Conservation (phyloP, 2,329 filamentous ascomycete species). For the Calonectria crousiana region DNA sequence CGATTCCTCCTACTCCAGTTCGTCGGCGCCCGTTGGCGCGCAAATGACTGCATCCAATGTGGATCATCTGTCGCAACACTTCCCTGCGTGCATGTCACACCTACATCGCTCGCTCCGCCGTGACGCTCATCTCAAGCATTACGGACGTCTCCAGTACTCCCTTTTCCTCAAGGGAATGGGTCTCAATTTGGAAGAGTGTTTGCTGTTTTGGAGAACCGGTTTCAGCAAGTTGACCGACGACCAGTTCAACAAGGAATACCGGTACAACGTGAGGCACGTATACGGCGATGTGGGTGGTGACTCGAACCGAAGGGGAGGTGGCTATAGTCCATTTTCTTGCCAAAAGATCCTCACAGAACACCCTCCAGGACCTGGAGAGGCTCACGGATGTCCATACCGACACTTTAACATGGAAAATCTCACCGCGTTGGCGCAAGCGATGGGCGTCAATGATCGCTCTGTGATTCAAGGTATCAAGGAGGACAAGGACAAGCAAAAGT, state of each 20-base stretch:
- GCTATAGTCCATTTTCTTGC: slow-evolving; percentile 92
- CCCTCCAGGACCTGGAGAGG: slow-evolving; percentile 86
- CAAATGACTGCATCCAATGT: slow-evolving; percentile 84
- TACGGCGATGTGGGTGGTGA: slow-evolving; percentile 98
- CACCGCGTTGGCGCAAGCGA: slow-evolving; percentile 77
- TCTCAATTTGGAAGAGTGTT: slow-evolving; percentile 88
- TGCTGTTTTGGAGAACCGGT: slow-evolving; percentile 89
- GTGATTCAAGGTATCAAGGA: slow-evolving; percentile 86
- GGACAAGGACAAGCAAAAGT: slow-evolving; percentile 89
- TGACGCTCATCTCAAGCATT: slow-evolving; percentile 94
- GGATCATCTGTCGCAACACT: slow-evolving; percentile 82
- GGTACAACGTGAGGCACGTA: slow-evolving; percentile 94
- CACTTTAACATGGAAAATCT: slow-evolving; percentile 94
- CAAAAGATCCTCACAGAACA: slow-evolving; percentile 95
- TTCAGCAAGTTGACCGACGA: slow-evolving; percentile 94
- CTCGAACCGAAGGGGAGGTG: slow-evolving; percentile 84
- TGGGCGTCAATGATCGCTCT: slow-evolving; percentile 82
- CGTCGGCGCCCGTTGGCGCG: slow-evolving; percentile 74
- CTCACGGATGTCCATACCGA: slow-evolving; percentile 95
- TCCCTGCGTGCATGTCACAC: slow-evolving; percentile 94
- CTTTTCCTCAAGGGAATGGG: slow-evolving; percentile 98
- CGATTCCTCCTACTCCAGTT: slow-evolving; percentile 81
- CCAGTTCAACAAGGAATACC: slow-evolving; percentile 96
- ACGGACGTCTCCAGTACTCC: slow-evolving; percentile 91
- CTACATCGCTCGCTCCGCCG: slow-evolving; percentile 88